A percentile compares a stretch with the other conserved stretches of the same genome.
Evolutionary conservation across 2,329 filamentous ascomycete species (phyloP).

Genomic region (Xenoacremonium recifei): DNA sequence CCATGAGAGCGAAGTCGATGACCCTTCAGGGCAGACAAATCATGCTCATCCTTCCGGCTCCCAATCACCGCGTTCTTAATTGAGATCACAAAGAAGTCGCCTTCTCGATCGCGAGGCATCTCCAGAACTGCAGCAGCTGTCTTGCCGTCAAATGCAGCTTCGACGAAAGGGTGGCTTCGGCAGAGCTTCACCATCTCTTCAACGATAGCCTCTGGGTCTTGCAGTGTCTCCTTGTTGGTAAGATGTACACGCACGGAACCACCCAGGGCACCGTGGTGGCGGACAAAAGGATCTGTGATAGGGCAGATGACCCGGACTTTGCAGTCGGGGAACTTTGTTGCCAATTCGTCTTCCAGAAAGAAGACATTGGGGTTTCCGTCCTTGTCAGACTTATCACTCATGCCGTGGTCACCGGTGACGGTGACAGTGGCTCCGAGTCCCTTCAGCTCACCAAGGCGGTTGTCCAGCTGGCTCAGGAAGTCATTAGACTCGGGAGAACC

Average conservation of each 20-base stretch:
- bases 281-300: not conserved
- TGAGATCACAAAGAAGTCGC: not conserved
- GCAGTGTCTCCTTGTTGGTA: not conserved
- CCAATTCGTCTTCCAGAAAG: not conserved
- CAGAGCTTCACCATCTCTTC: not conserved
- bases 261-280: not conserved
- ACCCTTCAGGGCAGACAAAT: not conserved
- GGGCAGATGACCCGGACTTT: not conserved
- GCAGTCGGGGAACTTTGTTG: not conserved
- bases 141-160: not conserved
- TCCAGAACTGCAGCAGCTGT: not conserved
- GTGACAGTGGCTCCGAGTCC: not conserved
- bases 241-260: not conserved
- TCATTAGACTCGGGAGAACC: not conserved
- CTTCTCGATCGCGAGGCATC: not conserved
- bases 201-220: too few relatives aligned
- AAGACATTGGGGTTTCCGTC: not conserved
- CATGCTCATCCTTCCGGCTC: not conserved
- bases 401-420: not conserved
- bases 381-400: not conserved
- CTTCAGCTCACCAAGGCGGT: not conserved
- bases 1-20: not conserved
- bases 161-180: not conserved
- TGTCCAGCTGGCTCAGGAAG: not conserved
- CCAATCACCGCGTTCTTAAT: not conserved